These are phyloP conservation scores for Geotrichum aggregatum DNA, from an alignment of 1,139 yeast species.

Conservation along the genomic window DNA sequence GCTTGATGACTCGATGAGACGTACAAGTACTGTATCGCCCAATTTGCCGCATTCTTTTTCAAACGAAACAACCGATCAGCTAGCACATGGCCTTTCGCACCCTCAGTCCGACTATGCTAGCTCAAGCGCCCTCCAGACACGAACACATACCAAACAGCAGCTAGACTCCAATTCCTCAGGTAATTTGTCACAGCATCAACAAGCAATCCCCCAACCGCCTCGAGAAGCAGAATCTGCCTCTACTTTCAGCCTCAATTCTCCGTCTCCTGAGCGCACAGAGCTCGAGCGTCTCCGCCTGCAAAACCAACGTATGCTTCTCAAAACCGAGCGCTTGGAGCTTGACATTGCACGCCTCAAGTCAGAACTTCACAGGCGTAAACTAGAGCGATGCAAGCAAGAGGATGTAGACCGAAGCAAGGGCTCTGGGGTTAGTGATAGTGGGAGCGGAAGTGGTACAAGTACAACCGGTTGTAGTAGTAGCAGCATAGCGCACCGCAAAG, in stretches of 20 bases:
- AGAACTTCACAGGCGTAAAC: slow-evolving; percentile 3
- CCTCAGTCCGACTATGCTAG: too few relatives aligned
- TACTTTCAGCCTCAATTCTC: neutral
- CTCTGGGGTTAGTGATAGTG: neutral
- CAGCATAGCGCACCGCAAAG: slow-evolving; percentile 1
- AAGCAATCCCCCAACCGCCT: too few relatives aligned
- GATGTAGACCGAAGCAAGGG: neutral
- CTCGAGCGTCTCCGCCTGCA: neutral
- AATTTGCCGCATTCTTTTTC: neutral
- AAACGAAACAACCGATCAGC: neutral
- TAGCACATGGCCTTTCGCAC: too few relatives aligned
- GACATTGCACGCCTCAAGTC: slow-evolving; percentile 14
- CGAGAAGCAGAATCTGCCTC: too few relatives aligned
- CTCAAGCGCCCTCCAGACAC: too few relatives aligned
- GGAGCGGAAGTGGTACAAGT: neutral
- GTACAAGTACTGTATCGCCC: neutral
- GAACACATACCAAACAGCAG: too few relatives aligned
- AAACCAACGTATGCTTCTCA: slow-evolving; percentile 7
- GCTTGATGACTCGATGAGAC: neutral
- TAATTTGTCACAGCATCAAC: too few relatives aligned
- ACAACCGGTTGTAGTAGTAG: neutral
- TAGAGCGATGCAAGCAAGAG: neutral
- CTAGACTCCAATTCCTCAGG: too few relatives aligned
- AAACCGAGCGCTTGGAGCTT: slow-evolving; percentile 11
- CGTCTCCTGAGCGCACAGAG: neutral